phyloP scores from a whole-genome alignment of 2,329 filamentous ascomycete genomes.

The Xylariaceae sp. region DNA sequence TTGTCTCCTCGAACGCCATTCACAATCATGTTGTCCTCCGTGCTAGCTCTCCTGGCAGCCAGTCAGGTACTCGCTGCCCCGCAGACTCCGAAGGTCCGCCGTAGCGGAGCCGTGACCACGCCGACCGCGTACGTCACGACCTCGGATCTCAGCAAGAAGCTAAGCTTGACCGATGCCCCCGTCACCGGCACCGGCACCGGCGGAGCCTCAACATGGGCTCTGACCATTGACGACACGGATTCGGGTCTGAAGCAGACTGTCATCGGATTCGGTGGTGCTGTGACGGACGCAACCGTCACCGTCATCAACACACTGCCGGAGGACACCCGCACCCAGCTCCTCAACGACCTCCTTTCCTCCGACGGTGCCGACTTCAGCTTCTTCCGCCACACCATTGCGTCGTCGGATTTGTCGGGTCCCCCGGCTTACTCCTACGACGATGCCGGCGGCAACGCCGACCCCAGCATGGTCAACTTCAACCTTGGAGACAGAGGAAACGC shows the following conservation, averaged over 20 bases:
- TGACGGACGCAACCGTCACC: slow-evolving; percentile 41
- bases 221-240: slow-evolving; percentile 38
- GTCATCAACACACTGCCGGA: slow-evolving; percentile 36
- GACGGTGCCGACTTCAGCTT: slow-evolving; percentile 39
- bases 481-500: slow-evolving; percentile 38
- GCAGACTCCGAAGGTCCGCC: slow-evolving; percentile 5
- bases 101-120: slow-evolving; percentile 11
- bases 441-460: slow-evolving; percentile 32
- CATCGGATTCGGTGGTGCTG: slow-evolving; percentile 41
- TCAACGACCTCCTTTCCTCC: slow-evolving; percentile 36
- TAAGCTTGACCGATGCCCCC: slow-evolving; percentile 34
- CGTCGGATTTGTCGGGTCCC: slow-evolving; percentile 39
- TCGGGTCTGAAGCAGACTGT: slow-evolving; percentile 39
- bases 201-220: slow-evolving; percentile 35
- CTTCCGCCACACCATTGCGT: slow-evolving; percentile 40
- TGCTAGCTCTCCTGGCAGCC: slow-evolving; percentile 19
- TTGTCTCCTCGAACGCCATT: background rate
- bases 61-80: slow-evolving; percentile 19
- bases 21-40: slow-evolving; percentile 18
- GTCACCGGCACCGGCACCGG: slow-evolving; percentile 34
- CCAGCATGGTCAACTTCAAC: slow-evolving; percentile 32
- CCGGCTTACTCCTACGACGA: slow-evolving; percentile 42
- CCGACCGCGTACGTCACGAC: slow-evolving; percentile 36
- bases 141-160: slow-evolving; percentile 36
- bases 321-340: slow-evolving; percentile 31